phyloP scores from a whole-genome alignment of 1,284 basidiomycete genomes.

The Vanrija pseudolonga region DNA sequence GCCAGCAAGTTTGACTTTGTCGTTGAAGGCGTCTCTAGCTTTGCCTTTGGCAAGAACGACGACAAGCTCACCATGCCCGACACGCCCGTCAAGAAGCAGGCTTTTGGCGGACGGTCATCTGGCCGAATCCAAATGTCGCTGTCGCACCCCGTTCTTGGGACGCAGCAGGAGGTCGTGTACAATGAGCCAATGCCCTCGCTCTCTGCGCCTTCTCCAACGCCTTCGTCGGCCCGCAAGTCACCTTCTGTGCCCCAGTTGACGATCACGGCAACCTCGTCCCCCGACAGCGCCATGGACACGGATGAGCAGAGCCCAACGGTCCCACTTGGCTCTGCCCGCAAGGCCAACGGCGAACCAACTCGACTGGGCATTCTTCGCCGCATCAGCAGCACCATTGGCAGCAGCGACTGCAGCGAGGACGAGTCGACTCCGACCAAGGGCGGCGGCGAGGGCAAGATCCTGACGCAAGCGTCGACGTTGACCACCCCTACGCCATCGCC shows the following conservation, averaged over 20 bases:
- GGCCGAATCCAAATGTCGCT: slow-evolving; percentile 12
- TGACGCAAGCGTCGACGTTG: slow-evolving; percentile 7
- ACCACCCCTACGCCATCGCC: slow-evolving; percentile 29
- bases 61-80: slow-evolving; percentile 46
- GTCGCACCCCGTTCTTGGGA: slow-evolving; percentile 12
- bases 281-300: slow-evolving; percentile 47
- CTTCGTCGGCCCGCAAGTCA: slow-evolving; percentile 10
- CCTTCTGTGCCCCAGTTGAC: slow-evolving; percentile 29
- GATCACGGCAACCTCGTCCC: slow-evolving; percentile 31
- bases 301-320: slow-evolving; percentile 40
- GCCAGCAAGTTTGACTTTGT: slow-evolving; percentile 42
- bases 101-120: slow-evolving; percentile 25
- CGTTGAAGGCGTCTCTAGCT: slow-evolving; percentile 32
- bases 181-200: background rate
- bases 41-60: slow-evolving; percentile 24
- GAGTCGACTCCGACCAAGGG: slow-evolving; percentile 49
- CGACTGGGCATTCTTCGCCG: slow-evolving; percentile 37
- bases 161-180: background rate
- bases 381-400: slow-evolving; percentile 29
- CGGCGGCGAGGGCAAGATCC: slow-evolving; percentile 17
- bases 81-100: slow-evolving; percentile 49
- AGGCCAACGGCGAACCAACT: background rate
- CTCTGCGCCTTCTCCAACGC: slow-evolving; percentile 12
- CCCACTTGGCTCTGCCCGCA: slow-evolving; percentile 18
- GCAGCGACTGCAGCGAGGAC: slow-evolving; percentile 41